Evolutionary conservation across 495 filamentous ascomycete species (phyloP), one percentile per base, ranked within the genome.

Genomic region (Aspergillus cristatus): DNA sequence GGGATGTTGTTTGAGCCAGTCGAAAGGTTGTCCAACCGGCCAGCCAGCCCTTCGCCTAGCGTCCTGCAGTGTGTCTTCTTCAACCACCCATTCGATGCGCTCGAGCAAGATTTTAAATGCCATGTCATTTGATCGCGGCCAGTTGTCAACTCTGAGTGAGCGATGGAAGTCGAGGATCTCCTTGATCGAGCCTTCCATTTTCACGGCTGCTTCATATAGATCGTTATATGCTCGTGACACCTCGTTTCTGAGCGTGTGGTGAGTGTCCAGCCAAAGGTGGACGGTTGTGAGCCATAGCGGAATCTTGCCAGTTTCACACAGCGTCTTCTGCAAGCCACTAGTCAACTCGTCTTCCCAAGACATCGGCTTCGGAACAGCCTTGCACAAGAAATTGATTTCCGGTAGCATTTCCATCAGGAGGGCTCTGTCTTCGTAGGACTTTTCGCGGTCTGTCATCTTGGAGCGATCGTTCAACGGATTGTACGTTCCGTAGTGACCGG

Each of bases 251-350:
- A 68, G 43, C 1, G 30, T 39, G 32, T 66, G 55, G 31, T 58
- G 54, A n/a, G 57, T 58, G 26, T 68, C 62, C 3, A 67, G 50
- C 28, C 57, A 67, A n/a, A 57, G 31, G 14, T 67, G 64, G 2
- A 50, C 50, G 16, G 64, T 55, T 1, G 65, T 51, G 2, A 54
- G 41, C 32, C 49, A 54, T 2, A 64, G 36, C 6, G 62, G 35
- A 1, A 63, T 28, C 3, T 30, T 48, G 6, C 17, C 33, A 16
- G 1, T 52, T 55, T 10, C 41, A 24, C 20, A 24, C 33, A 15
- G 38, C 24, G 58, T 34, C 31, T 57, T 42, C 15, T 38, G 38
- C 22, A 67, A 34, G 0, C 55, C 55, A 3, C 60, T 54, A n/a
- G 58, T 39, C 22, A 68, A 54, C 34, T 66, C 60, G 29, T 68